Base-by-base conservation (phyloP, 2,329 filamentous ascomycete species). In the Endothia cerciana region DNA sequence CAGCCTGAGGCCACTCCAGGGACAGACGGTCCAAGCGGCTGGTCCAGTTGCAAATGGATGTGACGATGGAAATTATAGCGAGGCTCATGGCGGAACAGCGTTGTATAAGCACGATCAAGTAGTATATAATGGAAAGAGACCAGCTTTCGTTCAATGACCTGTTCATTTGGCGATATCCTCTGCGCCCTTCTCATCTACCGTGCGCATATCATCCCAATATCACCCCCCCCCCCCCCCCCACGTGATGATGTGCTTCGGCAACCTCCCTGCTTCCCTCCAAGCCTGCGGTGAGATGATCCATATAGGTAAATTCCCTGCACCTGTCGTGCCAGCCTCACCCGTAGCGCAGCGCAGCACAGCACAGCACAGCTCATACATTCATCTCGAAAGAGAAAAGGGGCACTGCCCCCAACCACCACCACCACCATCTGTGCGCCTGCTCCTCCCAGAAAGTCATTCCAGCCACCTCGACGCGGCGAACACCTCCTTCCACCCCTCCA, bases 401-500 rank as follows among this genome's bases (percentile, higher is more conserved):
- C n/a, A n/a, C n/a, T n/a, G n/a, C n/a, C n/a, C n/a, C n/a, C n/a
- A n/a, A n/a, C n/a, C n/a, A n/a, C n/a, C n/a, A n/a, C n/a, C n/a
- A n/a, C n/a, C n/a, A n/a, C n/a, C n/a, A n/a, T n/a, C n/a, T n/a
- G n/a, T n/a, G n/a, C n/a, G n/a, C n/a, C n/a, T n/a, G n/a, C n/a
- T n/a, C n/a, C n/a, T n/a, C n/a, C n/a, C n/a, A n/a, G n/a, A 30
- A 8, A 56, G 4, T 43, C 66, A 81, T 62, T 77, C 76, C 25
- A 85, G 71, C 79, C 82, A 85, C 19, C 67, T 70, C 38, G 77
- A 76, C 1, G 69, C 71, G 64, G 71, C 70, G 70, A 87, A 75
- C 10, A 76, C 76, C 19, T 81, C 79, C 11, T 73, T 74, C 87
- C 87, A 89, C 11, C 70, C 60, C 49, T 80, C 74, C 0, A 71